Evolutionary conservation across 352 stramenopile species (phyloP), one percentile per base, ranked within the genome.

Genomic region (Globisporangium solare): DNA sequence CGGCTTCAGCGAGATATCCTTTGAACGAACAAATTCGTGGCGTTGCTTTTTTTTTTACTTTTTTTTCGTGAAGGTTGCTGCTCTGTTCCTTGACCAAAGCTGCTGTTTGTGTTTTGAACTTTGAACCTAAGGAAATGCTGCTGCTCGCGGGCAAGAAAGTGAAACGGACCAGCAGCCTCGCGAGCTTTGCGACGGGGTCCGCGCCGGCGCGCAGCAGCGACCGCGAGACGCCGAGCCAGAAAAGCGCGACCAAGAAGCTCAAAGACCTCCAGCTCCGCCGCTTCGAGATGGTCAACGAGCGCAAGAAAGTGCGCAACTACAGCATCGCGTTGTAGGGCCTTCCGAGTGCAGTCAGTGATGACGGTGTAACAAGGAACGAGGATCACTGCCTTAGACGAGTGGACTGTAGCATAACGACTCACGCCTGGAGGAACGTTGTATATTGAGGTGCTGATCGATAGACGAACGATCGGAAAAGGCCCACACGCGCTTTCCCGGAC

Each of bases 231-330:
- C 56, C 54, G 6, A 86, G 78, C 46, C 83, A 92, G 49, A 76
- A 74, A 27, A 75, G 51, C 14, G 76, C 65, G 18, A 79, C 87
- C 51, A 77, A 77, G 49, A 89, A 88, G 43, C 68, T 90, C 17
- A 84, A 88, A 58, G 66, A 90, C 35, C 47, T 93, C 49, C 83
- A 92, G 47, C 69, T 66, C 32, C 88, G 89, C 45, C 76, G 78
- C 27, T 69, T 80, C 35, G 80, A 89, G 63, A 90, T 93, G 80
- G 77, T 75, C 14, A 70, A 65, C 0, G 79, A 92, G 58, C 83
- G 80, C 47, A 88, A 87, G 42, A 87, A 86, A 46, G 80, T 93
- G 31, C 74, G 83, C 48, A 93, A 93, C 58, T 93, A 93, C 64
- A 93, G 68, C 41, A 59, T 90, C 31, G 59, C 64, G 3, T 70